A percentile compares a stretch with the other conserved stretches of the same genome.
phyloP scores from a whole-genome alignment of 2,329 filamentous ascomycete genomes.

The Aspergillus ruber region DNA sequence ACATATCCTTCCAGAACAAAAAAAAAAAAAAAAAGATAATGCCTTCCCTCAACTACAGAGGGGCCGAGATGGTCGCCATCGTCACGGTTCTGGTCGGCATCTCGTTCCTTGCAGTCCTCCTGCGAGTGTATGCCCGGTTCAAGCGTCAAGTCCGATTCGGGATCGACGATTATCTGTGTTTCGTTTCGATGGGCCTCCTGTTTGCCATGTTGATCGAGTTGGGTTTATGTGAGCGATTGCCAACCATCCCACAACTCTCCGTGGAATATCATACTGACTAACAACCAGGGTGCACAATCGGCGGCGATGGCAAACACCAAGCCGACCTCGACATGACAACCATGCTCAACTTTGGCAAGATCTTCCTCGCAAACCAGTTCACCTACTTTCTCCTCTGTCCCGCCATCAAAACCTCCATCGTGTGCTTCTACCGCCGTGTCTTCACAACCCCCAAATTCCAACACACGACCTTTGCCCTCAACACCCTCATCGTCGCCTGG shows the following conservation, averaged over 20 bases:
- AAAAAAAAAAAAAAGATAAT: slow-evolving; percentile 8
- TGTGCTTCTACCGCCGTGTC: slow-evolving; percentile 30
- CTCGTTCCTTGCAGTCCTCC: slow-evolving; percentile 17
- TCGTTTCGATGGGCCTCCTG: slow-evolving; percentile 19
- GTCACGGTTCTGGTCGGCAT: slow-evolving; percentile 24
- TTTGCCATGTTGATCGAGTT: slow-evolving; percentile 26
- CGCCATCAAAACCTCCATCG: slow-evolving; percentile 27
- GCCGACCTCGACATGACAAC: slow-evolving; percentile 14
- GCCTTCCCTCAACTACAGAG: slow-evolving; percentile 17
- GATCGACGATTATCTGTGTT: slow-evolving; percentile 26
- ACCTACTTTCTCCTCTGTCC: slow-evolving; percentile 29
- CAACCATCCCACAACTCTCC: too few relatives aligned
- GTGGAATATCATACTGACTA: too few relatives aligned
- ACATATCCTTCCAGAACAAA: not conserved
- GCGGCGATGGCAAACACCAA: slow-evolving; percentile 23
- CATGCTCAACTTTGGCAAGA: slow-evolving; percentile 25
- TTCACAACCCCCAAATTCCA: slow-evolving; percentile 26
- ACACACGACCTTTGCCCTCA: slow-evolving; percentile 18
- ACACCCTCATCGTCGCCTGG: slow-evolving; percentile 24
- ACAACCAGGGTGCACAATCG: slow-evolving; percentile 24
- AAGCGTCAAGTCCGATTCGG: slow-evolving; percentile 23
- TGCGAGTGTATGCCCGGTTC: slow-evolving; percentile 22
- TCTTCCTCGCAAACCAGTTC: slow-evolving; percentile 31
- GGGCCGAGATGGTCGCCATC: slow-evolving; percentile 24
- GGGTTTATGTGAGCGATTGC: slow-evolving; percentile 19